phyloP scores from a whole-genome alignment of 2,329 filamentous ascomycete species.

The Westerdykella ornata region DNA sequence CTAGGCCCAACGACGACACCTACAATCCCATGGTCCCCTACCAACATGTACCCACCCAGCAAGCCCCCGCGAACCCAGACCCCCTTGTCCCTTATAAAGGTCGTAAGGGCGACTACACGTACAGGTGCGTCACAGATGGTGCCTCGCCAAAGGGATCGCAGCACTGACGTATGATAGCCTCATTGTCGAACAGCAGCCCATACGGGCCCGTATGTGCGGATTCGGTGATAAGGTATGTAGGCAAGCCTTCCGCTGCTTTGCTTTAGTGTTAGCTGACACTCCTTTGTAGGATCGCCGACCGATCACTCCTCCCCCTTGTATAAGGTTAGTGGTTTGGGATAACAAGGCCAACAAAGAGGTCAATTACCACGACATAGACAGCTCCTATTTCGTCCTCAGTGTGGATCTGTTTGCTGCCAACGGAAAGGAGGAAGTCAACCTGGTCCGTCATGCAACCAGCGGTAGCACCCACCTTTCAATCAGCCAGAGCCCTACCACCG shows the following conservation, averaged over 20 bases:
- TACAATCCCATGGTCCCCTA: constrained; percentile 10
- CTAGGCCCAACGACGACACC: neutral
- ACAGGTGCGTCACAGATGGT: constrained; percentile 13
- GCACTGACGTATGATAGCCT: constrained; percentile 47
- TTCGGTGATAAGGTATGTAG: constrained; percentile 88
- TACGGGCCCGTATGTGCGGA: constrained; percentile 93
- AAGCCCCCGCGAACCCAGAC: neutral
- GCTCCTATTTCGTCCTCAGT: constrained; percentile 60
- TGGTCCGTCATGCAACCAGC: constrained; percentile 58
- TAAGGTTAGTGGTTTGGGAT: constrained; percentile 75
- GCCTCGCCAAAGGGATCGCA: neutral
- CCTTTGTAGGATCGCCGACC: constrained; percentile 77
- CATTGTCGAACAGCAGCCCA: constrained; percentile 80
- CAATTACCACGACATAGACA: constrained; percentile 67
- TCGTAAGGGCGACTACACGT: constrained; percentile 12
- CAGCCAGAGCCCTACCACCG: constrained; percentile 69
- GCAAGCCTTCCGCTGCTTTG: no score
- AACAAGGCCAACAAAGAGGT: constrained; percentile 69
- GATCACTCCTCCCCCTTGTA: constrained; percentile 91
- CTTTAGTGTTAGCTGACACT: neutral
- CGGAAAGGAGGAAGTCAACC: constrained; percentile 57
- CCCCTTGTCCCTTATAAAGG: constrained; percentile 2
- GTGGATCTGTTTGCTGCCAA: constrained; percentile 63
- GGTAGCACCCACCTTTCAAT: constrained; percentile 64
- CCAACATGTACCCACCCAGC: constrained; percentile 1